phyloP scores from a whole-genome alignment of 345 rosid genomes.

The Dipteronia dyeriana region DNA sequence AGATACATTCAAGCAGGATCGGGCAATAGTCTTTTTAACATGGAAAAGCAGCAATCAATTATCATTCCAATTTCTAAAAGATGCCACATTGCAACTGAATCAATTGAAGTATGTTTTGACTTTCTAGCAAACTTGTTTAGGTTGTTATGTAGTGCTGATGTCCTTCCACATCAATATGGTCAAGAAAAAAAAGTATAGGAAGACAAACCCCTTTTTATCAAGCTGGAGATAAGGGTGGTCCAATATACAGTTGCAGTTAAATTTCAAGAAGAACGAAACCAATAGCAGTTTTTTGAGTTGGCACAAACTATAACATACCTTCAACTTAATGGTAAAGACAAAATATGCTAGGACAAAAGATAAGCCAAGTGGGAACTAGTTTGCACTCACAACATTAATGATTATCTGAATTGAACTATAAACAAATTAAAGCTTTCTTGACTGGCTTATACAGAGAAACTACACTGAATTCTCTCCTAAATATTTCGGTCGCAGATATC shows the following conservation, averaged over 20 bases:
- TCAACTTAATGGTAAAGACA: not conserved
- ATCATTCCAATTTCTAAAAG: not conserved
- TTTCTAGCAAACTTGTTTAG: not conserved
- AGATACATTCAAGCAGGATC: constrained; percentile 5
- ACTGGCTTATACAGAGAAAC: not conserved
- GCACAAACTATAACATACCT: not conserved
- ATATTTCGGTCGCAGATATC: not conserved
- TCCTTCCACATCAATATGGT: not conserved
- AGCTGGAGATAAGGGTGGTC: constrained; percentile 16
- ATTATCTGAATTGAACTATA: constrained; percentile 1
- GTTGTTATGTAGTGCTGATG: constrained; percentile 2
- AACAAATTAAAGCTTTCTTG: constrained; percentile 8
- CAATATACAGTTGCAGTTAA: not conserved
- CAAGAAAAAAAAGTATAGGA: not conserved
- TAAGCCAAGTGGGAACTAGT: not conserved
- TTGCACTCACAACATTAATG: not conserved
- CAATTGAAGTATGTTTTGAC: not conserved
- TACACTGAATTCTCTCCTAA: not conserved
- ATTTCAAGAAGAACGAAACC: no score
- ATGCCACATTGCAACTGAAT: constrained; percentile 11
- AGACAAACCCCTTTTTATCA: not conserved
- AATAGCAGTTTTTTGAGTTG: constrained; percentile 3
- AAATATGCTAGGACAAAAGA: not conserved
- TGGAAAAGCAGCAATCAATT: constrained; percentile 7
- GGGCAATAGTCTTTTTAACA: not conserved